Conservation (phyloP, 352 stramenopile genomes). For the Pythium grandisporangium region DNA sequence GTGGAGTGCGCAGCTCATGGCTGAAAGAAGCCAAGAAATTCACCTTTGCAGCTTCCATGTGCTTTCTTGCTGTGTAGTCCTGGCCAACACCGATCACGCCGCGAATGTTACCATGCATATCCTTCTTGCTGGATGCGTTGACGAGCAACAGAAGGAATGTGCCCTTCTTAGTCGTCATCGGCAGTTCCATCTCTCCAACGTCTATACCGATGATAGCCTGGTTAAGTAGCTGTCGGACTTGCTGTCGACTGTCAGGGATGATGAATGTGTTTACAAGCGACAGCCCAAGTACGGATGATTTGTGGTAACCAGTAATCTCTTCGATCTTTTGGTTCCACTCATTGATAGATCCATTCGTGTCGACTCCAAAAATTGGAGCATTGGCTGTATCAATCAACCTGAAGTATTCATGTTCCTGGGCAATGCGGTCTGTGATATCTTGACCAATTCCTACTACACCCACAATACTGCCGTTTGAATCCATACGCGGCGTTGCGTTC, state of each 20-base stretch:
- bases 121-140: conserved; percentile 83
- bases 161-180: conserved; percentile 72
- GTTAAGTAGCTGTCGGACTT: conserved; percentile 67
- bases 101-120: conserved; percentile 88
- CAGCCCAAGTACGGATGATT: conserved; percentile 52
- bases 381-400: conserved; percentile 72
- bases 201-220: conserved; percentile 78
- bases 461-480: conserved; percentile 69
- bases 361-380: conserved; percentile 79
- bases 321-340: conserved; percentile 87
- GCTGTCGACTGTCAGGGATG: conserved; percentile 50
- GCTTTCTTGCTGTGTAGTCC: conserved; percentile 86
- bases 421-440: conserved; percentile 71
- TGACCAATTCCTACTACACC: conserved; percentile 83
- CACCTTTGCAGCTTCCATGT: conserved; percentile 81
- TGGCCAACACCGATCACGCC: conserved; percentile 90
- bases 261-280: conserved; percentile 79
- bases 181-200: conserved; percentile 84
- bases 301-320: conserved; percentile 75
- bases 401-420: conserved; percentile 64
- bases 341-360: conserved; percentile 78
- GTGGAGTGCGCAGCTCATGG: conserved; percentile 69
- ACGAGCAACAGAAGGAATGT: conserved; percentile 62
- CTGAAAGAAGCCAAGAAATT: conserved; percentile 85
- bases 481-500: conserved; percentile 61